phyloP scores from a whole-genome alignment of 306 rosid genomes.

The Ochetophila trinervis region DNA sequence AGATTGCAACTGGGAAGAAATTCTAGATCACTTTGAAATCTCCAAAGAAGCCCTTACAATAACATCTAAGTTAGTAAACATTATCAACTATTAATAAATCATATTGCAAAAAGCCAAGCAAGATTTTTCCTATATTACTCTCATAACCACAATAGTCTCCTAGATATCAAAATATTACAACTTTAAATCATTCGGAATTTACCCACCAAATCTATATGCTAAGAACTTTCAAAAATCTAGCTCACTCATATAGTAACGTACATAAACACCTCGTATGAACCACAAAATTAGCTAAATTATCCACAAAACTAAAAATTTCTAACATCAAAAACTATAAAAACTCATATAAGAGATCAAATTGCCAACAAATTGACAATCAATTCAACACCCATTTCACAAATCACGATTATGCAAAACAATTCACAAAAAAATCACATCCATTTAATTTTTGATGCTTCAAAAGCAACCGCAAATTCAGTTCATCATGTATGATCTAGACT shows the following conservation, averaged over 20 bases:
- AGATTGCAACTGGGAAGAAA: too few species aligned
- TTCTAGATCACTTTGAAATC: background rate
- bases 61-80: background rate
- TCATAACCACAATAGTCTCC: too few species aligned
- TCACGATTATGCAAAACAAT: background rate
- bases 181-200: too few species aligned
- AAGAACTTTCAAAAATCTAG: background rate
- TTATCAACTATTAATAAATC: background rate
- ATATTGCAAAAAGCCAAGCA: background rate
- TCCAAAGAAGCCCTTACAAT: background rate
- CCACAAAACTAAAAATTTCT: background rate
- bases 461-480: background rate
- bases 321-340: background rate
- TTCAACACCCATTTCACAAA: background rate
- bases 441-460: background rate
- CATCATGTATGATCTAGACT: background rate
- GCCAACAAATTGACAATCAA: too few species aligned
- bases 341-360: background rate
- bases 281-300: background rate
- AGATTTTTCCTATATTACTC: background rate
- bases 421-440: background rate
- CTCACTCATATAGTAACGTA: background rate
- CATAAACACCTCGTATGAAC: too few species aligned
- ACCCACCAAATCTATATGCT: too few species aligned
- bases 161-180: too few species aligned